Conservation (phyloP, 2,329 filamentous ascomycete genomes). For the Trichoderma sp. region DNA sequence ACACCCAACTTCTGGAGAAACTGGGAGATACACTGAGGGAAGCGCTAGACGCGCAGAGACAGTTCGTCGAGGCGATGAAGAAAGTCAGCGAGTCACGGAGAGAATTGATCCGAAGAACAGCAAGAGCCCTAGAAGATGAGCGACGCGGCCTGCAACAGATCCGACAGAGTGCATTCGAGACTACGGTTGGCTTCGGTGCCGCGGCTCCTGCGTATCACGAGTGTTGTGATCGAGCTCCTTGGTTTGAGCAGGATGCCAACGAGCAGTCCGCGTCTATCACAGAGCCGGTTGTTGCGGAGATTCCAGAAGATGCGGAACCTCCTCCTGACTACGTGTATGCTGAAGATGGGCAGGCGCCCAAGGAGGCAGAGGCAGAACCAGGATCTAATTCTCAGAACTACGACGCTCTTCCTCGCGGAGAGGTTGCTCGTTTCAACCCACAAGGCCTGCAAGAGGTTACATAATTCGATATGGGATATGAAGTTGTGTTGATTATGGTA, state of each 20-base stretch:
- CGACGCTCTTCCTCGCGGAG: background rate
- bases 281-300: conserved; percentile 1
- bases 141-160: conserved; percentile 13
- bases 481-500: background rate
- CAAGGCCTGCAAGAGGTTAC: background rate
- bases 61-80: conserved; percentile 2
- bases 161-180: conserved; percentile 19
- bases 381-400: background rate
- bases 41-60: conserved; percentile 5
- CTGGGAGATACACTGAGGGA: background rate
- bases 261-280: background rate
- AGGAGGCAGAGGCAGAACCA: background rate
- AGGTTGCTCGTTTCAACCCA: background rate
- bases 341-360: background rate
- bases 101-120: background rate
- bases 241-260: conserved; percentile 4
- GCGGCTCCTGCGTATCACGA: conserved; percentile 20
- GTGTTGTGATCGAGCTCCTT: conserved; percentile 14
- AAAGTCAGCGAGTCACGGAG: conserved; percentile 7
- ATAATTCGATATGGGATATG: background rate
- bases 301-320: conserved; percentile 10
- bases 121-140: conserved; percentile 14
- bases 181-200: conserved; percentile 17
- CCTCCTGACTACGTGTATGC: conserved; percentile 4
- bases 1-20: background rate